Conservation (phyloP, 345 rosid species). For the Brassica incana region DNA sequence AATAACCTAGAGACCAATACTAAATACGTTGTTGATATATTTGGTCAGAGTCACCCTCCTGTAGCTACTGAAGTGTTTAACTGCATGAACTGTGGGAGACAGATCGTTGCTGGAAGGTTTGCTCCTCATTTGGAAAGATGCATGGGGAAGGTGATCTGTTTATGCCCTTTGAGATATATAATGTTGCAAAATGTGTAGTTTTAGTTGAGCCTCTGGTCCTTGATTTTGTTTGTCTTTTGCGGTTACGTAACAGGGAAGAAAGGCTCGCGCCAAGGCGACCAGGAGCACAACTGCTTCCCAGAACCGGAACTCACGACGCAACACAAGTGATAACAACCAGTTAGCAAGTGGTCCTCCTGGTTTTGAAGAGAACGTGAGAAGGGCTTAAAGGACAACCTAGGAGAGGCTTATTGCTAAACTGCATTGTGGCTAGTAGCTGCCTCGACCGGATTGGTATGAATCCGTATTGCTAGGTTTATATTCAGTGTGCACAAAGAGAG, state of each 20-base stretch:
- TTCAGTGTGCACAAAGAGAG: slow-evolving; percentile 16
- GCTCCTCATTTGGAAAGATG: slow-evolving; percentile 98
- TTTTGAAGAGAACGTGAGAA: slow-evolving; percentile 45
- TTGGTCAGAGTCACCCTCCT: slow-evolving; percentile 86
- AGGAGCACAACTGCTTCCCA: slow-evolving; percentile 82
- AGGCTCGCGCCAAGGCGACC: slow-evolving; percentile 71
- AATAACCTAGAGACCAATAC: slow-evolving; percentile 64
- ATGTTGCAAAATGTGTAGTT: background rate
- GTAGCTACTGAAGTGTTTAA: slow-evolving; percentile 81
- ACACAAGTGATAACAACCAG: slow-evolving; percentile 53
- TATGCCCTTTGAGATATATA: background rate
- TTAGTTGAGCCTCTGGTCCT: slow-evolving; percentile 1
- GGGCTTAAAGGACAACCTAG: slow-evolving; percentile 20
- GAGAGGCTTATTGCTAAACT: slow-evolving; percentile 18
- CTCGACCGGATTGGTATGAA: background rate
- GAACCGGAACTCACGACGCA: slow-evolving; percentile 64
- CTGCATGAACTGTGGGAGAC: slow-evolving; percentile 92
- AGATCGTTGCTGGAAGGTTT: slow-evolving; percentile 85
- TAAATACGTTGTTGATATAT: slow-evolving; percentile 85
- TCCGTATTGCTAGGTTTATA: slow-evolving; percentile 3
- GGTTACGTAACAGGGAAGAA: slow-evolving; percentile 67
- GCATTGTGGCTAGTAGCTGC: slow-evolving; percentile 10
- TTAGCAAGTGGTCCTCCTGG: slow-evolving; percentile 60
- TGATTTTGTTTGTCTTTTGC: slow-evolving; percentile 9
- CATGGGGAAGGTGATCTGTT: slow-evolving; percentile 84